Percentiles rank a stretch among this genome's conserved stretches.
phyloP scores from a whole-genome alignment of 306 rosid species.

The Medicago ruthenica region DNA sequence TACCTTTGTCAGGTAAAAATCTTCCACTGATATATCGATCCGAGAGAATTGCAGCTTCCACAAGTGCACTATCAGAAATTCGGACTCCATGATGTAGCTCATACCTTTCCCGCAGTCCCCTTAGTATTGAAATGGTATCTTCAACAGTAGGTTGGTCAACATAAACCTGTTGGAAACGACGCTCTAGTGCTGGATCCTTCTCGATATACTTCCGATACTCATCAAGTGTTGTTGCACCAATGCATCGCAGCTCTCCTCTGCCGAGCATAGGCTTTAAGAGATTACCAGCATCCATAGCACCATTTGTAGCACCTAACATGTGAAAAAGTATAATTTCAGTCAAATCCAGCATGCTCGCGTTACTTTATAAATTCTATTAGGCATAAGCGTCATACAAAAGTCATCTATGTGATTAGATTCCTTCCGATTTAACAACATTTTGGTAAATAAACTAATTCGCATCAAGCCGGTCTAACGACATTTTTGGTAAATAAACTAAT shows the following conservation, averaged over 20 bases:
- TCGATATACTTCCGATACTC: slow-evolving; percentile 92
- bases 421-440: not conserved
- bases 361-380: slow-evolving; percentile 13
- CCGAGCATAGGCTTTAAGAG: slow-evolving; percentile 99
- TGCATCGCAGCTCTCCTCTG: slow-evolving; percentile 92
- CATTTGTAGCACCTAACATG: slow-evolving; percentile 86
- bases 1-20: slow-evolving; percentile 98
- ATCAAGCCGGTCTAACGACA: not conserved
- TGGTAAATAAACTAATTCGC: not conserved
- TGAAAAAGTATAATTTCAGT: slow-evolving; percentile 18
- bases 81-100: slow-evolving; percentile 99
- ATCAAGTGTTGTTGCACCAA: slow-evolving; percentile 94
- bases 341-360: slow-evolving; percentile 26
- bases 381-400: not conserved
- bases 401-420: slow-evolving; percentile 31
- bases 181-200: slow-evolving; percentile 97
- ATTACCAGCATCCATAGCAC: slow-evolving; percentile 99
- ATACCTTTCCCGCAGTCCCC: slow-evolving; percentile 96
- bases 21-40: slow-evolving; percentile 97
- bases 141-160: slow-evolving; percentile 94
- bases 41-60: slow-evolving; percentile 93
- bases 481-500: too few species aligned
- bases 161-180: slow-evolving; percentile 98
- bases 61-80: slow-evolving; percentile 94
- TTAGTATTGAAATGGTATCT: slow-evolving; percentile 86